These are phyloP conservation scores for Poa pratensis DNA, from an alignment of 176 grass and related monocot species.

Conservation along the genomic window DNA sequence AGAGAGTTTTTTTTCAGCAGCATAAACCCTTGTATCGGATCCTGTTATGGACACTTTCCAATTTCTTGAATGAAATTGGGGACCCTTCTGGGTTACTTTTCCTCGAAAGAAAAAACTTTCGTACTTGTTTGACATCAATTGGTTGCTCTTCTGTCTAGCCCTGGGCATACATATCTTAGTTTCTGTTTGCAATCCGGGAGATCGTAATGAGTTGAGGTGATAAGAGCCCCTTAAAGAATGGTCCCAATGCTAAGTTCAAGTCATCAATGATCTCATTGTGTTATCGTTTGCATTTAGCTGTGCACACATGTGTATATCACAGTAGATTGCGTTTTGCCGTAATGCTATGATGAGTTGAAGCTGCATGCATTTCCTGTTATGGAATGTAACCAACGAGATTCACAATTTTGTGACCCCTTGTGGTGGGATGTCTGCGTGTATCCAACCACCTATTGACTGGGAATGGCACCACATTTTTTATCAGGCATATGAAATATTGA, in stretches of 20 bases:
- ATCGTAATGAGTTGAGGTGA: neutral
- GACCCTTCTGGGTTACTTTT: too few relatives aligned
- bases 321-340: neutral
- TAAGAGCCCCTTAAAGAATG: conserved; percentile 13
- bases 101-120: too few relatives aligned
- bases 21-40: too few relatives aligned
- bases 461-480: neutral
- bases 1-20: too few relatives aligned
- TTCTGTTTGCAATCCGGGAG: neutral
- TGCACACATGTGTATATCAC: conserved; percentile 28
- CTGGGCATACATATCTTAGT: conserved; percentile 47
- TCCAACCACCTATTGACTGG: neutral
- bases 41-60: too few relatives aligned
- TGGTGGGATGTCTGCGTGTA: too few relatives aligned
- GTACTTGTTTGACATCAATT: conserved; percentile 1
- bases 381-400: neutral
- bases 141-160: conserved; percentile 35
- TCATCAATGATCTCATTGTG: conserved; percentile 8
- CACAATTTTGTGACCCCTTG: neutral
- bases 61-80: too few relatives aligned
- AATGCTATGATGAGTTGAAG: neutral
- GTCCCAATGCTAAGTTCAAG: neutral
- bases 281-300: conserved; percentile 15
- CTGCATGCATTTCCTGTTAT: neutral
- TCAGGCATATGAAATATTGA: neutral